A percentile compares a stretch with the other conserved stretches of the same genome.
These are phyloP conservation scores for Dactylellina leptospora DNA, from an alignment of 2,329 filamentous ascomycete species.

Conservation along the genomic window DNA sequence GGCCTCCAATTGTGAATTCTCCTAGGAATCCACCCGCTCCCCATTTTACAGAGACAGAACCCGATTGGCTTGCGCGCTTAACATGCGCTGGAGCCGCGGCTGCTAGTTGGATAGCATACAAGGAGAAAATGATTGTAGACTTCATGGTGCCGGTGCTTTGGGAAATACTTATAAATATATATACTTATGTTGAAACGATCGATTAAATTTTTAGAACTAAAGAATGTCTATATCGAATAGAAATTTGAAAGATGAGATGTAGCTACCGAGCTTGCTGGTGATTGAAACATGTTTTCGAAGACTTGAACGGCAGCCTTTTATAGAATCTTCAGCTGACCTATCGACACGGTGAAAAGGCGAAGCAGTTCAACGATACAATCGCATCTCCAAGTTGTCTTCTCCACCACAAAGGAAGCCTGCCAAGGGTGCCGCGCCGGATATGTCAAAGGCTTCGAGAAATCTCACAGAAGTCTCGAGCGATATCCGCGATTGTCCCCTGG, in stretches of 20 bases:
- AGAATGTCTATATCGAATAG: no score
- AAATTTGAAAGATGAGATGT: not conserved
- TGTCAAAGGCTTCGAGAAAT: conserved; percentile 31
- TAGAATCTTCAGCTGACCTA: not conserved
- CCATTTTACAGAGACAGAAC: conserved; percentile 8
- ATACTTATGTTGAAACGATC: no score
- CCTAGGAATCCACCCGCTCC: conserved; percentile 13
- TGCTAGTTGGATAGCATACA: conserved; percentile 2
- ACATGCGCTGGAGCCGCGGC: conserved; percentile 1
- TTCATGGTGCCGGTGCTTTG: no score
- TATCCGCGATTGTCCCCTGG: not conserved
- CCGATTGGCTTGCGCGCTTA: conserved; percentile 8
- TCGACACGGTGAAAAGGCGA: no score
- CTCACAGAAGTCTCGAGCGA: not conserved
- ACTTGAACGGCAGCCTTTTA: not conserved
- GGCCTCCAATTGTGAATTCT: conserved; percentile 26
- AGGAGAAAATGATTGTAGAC: not conserved
- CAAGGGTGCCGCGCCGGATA: not conserved
- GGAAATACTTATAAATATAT: no score
- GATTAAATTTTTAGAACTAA: no score
- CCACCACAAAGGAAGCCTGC: not conserved
- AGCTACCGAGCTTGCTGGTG: not conserved
- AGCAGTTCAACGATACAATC: no score
- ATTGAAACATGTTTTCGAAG: not conserved
- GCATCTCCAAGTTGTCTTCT: no score